phyloP scores from a whole-genome alignment of 345 rosid genomes.

The Citrus cavaleriei region DNA sequence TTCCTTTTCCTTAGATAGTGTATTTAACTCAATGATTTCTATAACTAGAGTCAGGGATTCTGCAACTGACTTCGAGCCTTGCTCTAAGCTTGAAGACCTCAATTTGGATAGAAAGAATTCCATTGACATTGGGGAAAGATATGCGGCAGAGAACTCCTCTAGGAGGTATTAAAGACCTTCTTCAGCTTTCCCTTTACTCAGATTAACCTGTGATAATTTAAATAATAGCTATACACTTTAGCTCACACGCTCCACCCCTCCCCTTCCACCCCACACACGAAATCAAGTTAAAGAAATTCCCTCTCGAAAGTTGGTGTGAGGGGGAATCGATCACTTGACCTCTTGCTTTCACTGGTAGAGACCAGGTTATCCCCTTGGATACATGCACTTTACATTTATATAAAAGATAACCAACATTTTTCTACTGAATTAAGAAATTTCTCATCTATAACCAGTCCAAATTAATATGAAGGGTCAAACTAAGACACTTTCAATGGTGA shows the following conservation, averaged over 20 bases:
- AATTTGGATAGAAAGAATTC: slow-evolving; percentile 61
- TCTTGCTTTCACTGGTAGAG: not conserved
- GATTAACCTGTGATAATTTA: not conserved
- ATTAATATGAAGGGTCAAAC: not conserved
- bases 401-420: not conserved
- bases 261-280: not conserved
- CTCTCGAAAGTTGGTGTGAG: not conserved
- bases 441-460: not conserved
- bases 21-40: not conserved
- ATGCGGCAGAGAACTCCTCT: slow-evolving; percentile 20
- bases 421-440: not conserved
- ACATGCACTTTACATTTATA: no score
- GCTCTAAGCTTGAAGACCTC: slow-evolving; percentile 70
- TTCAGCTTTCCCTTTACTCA: not conserved
- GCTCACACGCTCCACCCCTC: not conserved
- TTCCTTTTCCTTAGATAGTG: not conserved
- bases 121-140: slow-evolving; percentile 29
- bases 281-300: not conserved
- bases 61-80: slow-evolving; percentile 63
- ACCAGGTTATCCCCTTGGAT: no score
- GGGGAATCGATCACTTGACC: not conserved
- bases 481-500: not conserved
- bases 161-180: slow-evolving; percentile 35
- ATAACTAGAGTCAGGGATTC: slow-evolving; percentile 36
- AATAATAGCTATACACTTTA: not conserved